Percentiles rank a stretch among this genome's conserved stretches.
Conservation (phyloP, 495 filamentous ascomycete genomes). For the Aspergillus funiculosus region DNA sequence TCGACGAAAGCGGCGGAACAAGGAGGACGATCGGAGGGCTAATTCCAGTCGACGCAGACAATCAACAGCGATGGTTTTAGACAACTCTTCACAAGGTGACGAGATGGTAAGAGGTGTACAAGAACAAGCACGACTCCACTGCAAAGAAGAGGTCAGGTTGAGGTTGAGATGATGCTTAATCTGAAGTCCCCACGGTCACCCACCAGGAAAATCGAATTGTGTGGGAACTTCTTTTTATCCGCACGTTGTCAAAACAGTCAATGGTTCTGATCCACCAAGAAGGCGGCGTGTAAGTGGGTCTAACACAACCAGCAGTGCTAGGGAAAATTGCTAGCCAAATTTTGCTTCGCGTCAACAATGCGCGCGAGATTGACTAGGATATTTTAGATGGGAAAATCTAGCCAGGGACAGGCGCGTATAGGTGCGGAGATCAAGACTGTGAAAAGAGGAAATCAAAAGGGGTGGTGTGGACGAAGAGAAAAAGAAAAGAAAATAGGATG, state of each 20-base stretch:
- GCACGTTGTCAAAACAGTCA: conserved; percentile 42
- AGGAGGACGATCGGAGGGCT: conserved; percentile 3
- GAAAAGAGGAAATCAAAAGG: conserved; percentile 22
- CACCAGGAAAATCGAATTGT: conserved; percentile 38
- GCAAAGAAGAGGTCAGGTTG: conserved; percentile 30
- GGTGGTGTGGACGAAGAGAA: conserved; percentile 18
- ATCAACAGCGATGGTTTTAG: conserved; percentile 13
- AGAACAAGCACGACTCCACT: conserved; percentile 28
- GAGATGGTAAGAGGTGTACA: conserved; percentile 27
- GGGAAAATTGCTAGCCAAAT: conserved; percentile 24
- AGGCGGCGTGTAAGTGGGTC: conserved; percentile 45
- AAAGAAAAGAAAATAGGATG: conserved; percentile 21
- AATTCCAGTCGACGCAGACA: conserved; percentile 18
- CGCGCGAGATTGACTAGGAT: conserved; percentile 25
- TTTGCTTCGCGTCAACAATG: conserved; percentile 43
- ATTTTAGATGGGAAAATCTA: conserved; percentile 22
- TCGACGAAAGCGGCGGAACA: too few relatives aligned
- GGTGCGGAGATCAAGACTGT: conserved; percentile 28
- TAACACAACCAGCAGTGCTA: conserved; percentile 39
- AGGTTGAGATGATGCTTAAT: conserved; percentile 39
- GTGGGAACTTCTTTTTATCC: conserved; percentile 44
- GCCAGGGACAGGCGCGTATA: conserved; percentile 26
- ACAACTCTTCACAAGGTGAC: conserved; percentile 24
- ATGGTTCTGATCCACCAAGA: conserved; percentile 43
- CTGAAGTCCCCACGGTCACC: conserved; percentile 44